phyloP scores from a whole-genome alignment of 2,329 filamentous ascomycete genomes.

The Diatrype stigma region DNA sequence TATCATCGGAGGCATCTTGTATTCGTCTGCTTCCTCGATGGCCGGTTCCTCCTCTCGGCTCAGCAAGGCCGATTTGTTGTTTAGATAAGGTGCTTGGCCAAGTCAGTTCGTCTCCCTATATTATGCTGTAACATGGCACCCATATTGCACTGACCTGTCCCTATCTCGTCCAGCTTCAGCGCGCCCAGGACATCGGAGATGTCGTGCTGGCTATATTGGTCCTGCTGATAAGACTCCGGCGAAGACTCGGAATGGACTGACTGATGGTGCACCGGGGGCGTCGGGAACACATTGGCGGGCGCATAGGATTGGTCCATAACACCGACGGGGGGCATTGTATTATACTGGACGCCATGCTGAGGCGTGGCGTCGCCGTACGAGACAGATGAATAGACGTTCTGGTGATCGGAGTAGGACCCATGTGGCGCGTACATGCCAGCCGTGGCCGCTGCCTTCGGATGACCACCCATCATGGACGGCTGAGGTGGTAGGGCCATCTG shows the following conservation, averaged over 20 bases:
- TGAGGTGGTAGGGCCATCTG: constrained; percentile 45
- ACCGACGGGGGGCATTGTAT: constrained; percentile 44
- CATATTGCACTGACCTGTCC: constrained; percentile 62
- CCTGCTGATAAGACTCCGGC: constrained; percentile 52
- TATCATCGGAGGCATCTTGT: constrained; percentile 69
- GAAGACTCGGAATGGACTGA: constrained; percentile 36
- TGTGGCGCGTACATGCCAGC: constrained; percentile 45
- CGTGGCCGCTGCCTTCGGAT: constrained; percentile 34
- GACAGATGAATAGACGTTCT: constrained; percentile 42
- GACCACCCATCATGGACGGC: constrained; percentile 38
- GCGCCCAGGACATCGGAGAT: constrained; percentile 79
- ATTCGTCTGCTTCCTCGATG: constrained; percentile 68
- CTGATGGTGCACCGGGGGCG: constrained; percentile 45
- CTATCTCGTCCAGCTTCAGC: constrained; percentile 80
- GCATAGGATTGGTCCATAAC: constrained; percentile 50
- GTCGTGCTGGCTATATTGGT: constrained; percentile 65
- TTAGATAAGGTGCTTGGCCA: constrained; percentile 75
- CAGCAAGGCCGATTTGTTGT: constrained; percentile 49
- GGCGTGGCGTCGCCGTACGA: constrained; percentile 44
- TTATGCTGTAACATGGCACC: constrained; percentile 7
- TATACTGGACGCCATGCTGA: constrained; percentile 50
- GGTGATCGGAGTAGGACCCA: constrained; percentile 42
- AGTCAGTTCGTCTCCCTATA: constrained; percentile 3
- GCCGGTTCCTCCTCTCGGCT: constrained; percentile 57
- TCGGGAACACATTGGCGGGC: constrained; percentile 47